Conservation (phyloP, 2,329 filamentous ascomycete species). For the Elsinoe ampelina region DNA sequence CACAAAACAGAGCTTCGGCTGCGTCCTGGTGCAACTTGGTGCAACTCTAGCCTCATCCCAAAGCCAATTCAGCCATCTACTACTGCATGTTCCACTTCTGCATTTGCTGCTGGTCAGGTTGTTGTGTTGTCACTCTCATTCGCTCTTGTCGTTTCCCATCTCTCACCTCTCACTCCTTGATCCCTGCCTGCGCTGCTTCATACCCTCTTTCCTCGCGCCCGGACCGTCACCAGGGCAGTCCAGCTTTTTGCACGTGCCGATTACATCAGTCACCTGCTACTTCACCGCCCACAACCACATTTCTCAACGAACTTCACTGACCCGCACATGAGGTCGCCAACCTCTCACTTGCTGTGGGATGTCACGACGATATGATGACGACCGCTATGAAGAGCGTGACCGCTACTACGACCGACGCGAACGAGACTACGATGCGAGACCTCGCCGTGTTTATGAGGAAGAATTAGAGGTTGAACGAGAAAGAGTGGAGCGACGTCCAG, state of each 20-base stretch:
- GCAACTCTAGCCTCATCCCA: slow-evolving; percentile 7
- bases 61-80: slow-evolving; percentile 12
- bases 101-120: slow-evolving; percentile 4
- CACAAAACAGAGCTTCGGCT: not conserved
- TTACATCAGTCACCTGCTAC: slow-evolving; percentile 12
- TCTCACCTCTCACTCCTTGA: slow-evolving; percentile 5
- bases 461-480: slow-evolving; percentile 40
- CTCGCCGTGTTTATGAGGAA: slow-evolving; percentile 40
- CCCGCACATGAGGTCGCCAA: slow-evolving; percentile 5
- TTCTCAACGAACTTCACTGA: not conserved
- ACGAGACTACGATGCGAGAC: slow-evolving; percentile 30
- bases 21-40: not conserved
- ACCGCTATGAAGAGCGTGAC: slow-evolving; percentile 38
- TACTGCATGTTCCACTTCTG: slow-evolving; percentile 6
- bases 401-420: slow-evolving; percentile 42
- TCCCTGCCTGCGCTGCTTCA: not conserved
- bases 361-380: slow-evolving; percentile 37
- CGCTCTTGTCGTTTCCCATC: slow-evolving; percentile 6
- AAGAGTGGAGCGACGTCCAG: slow-evolving; percentile 23
- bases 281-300: slow-evolving; percentile 10
- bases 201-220: not conserved
- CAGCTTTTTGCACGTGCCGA: slow-evolving; percentile 13
- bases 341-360: slow-evolving; percentile 21
- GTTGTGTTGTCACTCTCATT: slow-evolving; percentile 10
- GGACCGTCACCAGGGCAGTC: not conserved